Evolutionary conservation across 2,329 filamentous ascomycete genomes (phyloP), one percentile per base, ranked within the genome.

Genomic region (Fusarium siculi): DNA sequence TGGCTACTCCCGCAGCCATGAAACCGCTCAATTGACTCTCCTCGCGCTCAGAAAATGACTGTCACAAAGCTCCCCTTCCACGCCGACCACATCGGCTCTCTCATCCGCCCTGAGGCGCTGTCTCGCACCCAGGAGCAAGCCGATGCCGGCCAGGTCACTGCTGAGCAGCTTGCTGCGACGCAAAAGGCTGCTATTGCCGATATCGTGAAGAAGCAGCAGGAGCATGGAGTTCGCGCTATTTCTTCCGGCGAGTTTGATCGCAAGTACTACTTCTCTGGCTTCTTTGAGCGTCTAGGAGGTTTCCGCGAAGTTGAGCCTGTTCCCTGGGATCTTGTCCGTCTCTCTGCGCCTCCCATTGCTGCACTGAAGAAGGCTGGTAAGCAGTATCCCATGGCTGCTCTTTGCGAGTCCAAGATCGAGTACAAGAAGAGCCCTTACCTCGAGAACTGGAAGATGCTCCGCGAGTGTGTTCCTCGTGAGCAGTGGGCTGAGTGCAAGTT

Each of bases 61-160:
- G 72, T 55, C 42, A 73, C 76, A 39, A 77, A 77, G 62, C 79
- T 83, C 16, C 91, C 90, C 55, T 93, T 93, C 82, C 88, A 92
- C 78, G 91, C 91, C 67, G 92, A 94, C 82, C 92, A 94, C 74
- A 87, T 93, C 69, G 92, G 92, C 55, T 93, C 91, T 19, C 85
- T 94, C 37, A 87, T 93, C 65, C 90, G 92, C 37, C 91, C 92
- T 2, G 81, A 89, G 58, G 82, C 87, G 57, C 87, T 94, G 32
- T 85, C 92, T 19, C 84, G 89, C 52, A 88, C 88, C 53, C 80
- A 82, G 65, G 70, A 76, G 15, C 70, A 79, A n/a, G 80, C 80
- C 86, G 92, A 81, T 83, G 86, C 73, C 80, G 87, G 79, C 81
- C 86, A 66, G 85, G 73, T 78, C 66, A 77, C 79, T 3, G 37